Evolutionary conservation across 345 rosid genomes (phyloP), one percentile per base, ranked within the genome.

Genomic region (Clausena lansium): DNA sequence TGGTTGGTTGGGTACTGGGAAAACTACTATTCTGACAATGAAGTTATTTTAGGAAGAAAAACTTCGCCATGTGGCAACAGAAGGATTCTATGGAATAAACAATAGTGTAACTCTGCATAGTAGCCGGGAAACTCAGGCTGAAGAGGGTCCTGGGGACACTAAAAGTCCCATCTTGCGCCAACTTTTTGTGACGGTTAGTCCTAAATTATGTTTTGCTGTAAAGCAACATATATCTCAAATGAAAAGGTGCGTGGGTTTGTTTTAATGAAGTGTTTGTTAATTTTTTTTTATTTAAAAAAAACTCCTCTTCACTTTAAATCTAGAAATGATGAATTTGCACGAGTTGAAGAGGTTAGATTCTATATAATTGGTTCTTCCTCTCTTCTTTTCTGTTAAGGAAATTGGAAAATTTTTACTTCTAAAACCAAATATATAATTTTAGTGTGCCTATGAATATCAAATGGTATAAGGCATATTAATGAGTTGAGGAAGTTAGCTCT

Each of bases 1-100:
- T 30, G 93, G 93, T 39, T 71, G 89, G 59, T 90, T 91, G 4
- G 93, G 91, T 9, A 90, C 87, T 0, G 93, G 93, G 5, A 90
- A 90, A 77, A 90, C 93, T 8, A 90, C 91, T 0, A 82, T 88
- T 50, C 32, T 88, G 35, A 85, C 85, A 0, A 85, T 81, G 83
- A 90, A 88, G 78, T 79, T 90, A 71, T 82, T 80, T 60, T 50
- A 75, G 69, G 81, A 77, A 9, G 91, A 88, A 75, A 82, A 85
- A 61, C 71, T 73, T 28, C 67, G 52, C 78, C 75, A 79, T 9
- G 66, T 77, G 65, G 84, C 86, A 17, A 52, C 28, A 17, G 60
- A 79, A 64, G 87, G 81, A 39, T 78, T 57, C 39, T 17, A 57
- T 73, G 80, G 61, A 60, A 70, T 20, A 19, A 10, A 10, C 60